Base-by-base conservation (phyloP, 495 filamentous ascomycete genomes). In the Podospora anserina region DNA sequence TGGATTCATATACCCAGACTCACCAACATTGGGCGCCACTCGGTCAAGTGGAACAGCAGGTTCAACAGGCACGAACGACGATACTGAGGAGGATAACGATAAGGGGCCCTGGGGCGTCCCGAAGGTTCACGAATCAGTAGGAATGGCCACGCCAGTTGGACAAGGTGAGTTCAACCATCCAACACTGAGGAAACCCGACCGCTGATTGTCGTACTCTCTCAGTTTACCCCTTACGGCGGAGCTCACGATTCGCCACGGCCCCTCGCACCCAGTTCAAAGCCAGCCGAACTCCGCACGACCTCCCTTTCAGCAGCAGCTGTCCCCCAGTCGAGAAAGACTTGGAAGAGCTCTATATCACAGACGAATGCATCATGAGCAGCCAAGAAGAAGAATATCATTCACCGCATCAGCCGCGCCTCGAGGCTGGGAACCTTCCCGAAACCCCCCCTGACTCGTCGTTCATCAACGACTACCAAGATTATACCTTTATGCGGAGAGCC, bases 11-110 rank as follows among this genome's bases (percentile, higher is more conserved):
- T 23, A 63, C 34, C 61, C 61, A 44, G 61, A 63, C 32, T 63
- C 61, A 5, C 61, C 61, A 19, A 63, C 61, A 20, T 23, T 63
- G 32, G 61, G 61, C 59, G 30, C 59, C 26, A 26, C 59, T 16
- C 32, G 15, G 13, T 5, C 30, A 16, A n/a, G 30, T 49, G 32
- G 30, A 3, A 63, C 39, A 49, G 39, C 39, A 49, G 39, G 39
- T 32, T 7, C 30, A 49, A 13, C 39, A 49, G 39, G 15, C 7
- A 49, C 39, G 13, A 16, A 3, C 9, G 15, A 19, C 30, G 30
- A 63, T 49, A 32, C 4, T 32, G 49, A 49, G 11, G 15, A 63
- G n/a, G n/a, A 44, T 13, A 39, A 32, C 15, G 61, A 49, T 9
- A 19, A 39, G 20, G 30, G 23, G 7, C 23, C 13, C 19, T 27